phyloP scores from a whole-genome alignment of 306 rosid genomes.

The Prunus salicina region DNA sequence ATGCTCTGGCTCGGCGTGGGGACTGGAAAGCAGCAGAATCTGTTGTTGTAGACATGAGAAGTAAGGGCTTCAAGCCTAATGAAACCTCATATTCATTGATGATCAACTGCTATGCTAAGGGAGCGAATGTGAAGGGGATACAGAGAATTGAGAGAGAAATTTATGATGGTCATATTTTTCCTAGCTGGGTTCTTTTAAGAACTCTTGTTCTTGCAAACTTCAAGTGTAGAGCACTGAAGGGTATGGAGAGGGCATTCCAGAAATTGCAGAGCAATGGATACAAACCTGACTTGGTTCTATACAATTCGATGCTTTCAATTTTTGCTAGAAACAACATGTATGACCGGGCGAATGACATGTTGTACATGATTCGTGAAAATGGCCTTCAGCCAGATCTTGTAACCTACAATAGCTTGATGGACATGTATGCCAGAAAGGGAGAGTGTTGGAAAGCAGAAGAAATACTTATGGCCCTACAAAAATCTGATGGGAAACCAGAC shows the following conservation, averaged over 20 bases:
- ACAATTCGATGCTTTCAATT: constrained; percentile 82
- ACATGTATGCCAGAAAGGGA: constrained; percentile 77
- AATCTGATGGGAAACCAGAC: constrained; percentile 69
- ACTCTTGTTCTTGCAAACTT: constrained; percentile 73
- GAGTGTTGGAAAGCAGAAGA: constrained; percentile 95
- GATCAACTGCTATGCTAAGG: constrained; percentile 78
- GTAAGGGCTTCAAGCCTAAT: constrained; percentile 76
- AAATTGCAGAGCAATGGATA: constrained; percentile 65
- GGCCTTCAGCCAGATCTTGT: constrained; percentile 79
- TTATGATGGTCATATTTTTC: constrained; percentile 64
- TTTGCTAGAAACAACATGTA: constrained; percentile 60
- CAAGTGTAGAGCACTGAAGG: constrained; percentile 73
- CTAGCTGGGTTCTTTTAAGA: constrained; percentile 85
- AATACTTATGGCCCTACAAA: constrained; percentile 59
- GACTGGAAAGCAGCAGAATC: constrained; percentile 88
- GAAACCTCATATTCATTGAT: constrained; percentile 85
- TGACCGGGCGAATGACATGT: constrained; percentile 66
- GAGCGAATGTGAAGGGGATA: constrained; percentile 70
- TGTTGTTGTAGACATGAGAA: constrained; percentile 66
- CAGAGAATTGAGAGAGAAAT: constrained; percentile 65
- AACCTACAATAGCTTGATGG: constrained; percentile 82
- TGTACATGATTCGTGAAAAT: constrained; percentile 42
- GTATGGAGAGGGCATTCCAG: constrained; percentile 81
- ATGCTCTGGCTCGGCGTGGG: constrained; percentile 80
- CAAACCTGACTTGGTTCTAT: constrained; percentile 78